A percentile compares a stretch with the other conserved stretches of the same genome.
Evolutionary conservation across 768 basidiomycete genomes (phyloP).

Genomic region (Boletus subcaerulescens): DNA sequence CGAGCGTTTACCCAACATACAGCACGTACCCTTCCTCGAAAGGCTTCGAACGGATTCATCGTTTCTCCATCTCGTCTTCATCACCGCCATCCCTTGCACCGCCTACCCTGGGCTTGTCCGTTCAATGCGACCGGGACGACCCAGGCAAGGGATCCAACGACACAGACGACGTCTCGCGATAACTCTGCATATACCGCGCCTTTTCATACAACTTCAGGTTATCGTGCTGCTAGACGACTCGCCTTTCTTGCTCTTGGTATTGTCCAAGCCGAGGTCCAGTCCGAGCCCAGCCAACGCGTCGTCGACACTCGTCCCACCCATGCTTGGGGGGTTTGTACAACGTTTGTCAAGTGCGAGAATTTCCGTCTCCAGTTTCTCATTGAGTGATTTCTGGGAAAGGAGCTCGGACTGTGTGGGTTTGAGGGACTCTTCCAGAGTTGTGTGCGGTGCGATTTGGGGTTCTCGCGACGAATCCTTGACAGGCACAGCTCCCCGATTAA

Average conservation of each 20-base stretch:
- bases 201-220: constrained; percentile 99
- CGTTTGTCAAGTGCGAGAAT: constrained; percentile 74
- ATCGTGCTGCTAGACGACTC: constrained; percentile 43
- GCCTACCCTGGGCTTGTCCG: background rate
- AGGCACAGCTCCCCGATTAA: no score
- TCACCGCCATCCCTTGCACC: constrained; percentile 27
- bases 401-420: constrained; percentile 56
- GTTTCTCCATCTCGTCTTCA: constrained; percentile 68
- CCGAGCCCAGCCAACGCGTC: constrained; percentile 76
- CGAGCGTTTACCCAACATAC: background rate
- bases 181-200: constrained; percentile 97
- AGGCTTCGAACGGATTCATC: constrained; percentile 98
- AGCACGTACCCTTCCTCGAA: constrained; percentile 82
- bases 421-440: constrained; percentile 72
- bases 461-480: no score
- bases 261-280: constrained; percentile 42
- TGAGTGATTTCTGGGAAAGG: constrained; percentile 71
- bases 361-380: constrained; percentile 91
- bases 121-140: constrained; percentile 17
- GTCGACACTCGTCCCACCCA: constrained; percentile 26
- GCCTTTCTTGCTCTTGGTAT: constrained; percentile 13
- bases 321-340: constrained; percentile 10
- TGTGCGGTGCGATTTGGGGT: no score
- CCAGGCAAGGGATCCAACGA: constrained; percentile 65
- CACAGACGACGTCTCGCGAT: constrained; percentile 69